Conservation (phyloP, 129 eudicot genomes). For the Ambrosia trifida region DNA sequence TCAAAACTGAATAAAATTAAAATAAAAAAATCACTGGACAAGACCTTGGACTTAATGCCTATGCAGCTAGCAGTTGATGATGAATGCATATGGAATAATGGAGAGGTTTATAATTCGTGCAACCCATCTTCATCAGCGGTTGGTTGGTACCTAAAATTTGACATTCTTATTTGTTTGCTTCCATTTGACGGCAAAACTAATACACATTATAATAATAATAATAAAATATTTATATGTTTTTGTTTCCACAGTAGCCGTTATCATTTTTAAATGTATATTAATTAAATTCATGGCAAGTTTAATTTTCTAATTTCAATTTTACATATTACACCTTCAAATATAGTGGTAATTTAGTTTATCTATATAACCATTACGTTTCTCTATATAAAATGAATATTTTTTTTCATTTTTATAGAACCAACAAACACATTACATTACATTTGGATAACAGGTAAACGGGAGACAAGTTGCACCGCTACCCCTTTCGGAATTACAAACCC, state of each 20-base stretch:
- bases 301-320: neutral
- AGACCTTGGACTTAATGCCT: slow-evolving; percentile 10
- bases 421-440: too few species aligned
- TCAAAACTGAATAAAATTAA: neutral
- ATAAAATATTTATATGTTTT: neutral
- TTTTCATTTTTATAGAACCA: too few species aligned
- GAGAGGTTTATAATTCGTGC: slow-evolving; percentile 33
- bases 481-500: too few species aligned
- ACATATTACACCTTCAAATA: too few species aligned
- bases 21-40: neutral
- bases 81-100: slow-evolving; percentile 23
- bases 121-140: slow-evolving; percentile 35
- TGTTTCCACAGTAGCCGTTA: slow-evolving; percentile 27
- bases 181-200: slow-evolving; percentile 31
- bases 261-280: neutral
- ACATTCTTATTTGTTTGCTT: slow-evolving; percentile 23
- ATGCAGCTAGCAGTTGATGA: slow-evolving; percentile 15
- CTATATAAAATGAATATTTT: too few species aligned
- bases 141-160: slow-evolving; percentile 39
- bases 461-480: too few species aligned
- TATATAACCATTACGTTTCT: too few species aligned
- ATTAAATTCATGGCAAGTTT: neutral
- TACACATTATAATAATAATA: neutral
- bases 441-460: too few species aligned
- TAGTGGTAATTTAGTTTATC: too few species aligned